Conservation (phyloP, 2,329 filamentous ascomycete genomes). For the Pseudogymnoascus sp. region DNA sequence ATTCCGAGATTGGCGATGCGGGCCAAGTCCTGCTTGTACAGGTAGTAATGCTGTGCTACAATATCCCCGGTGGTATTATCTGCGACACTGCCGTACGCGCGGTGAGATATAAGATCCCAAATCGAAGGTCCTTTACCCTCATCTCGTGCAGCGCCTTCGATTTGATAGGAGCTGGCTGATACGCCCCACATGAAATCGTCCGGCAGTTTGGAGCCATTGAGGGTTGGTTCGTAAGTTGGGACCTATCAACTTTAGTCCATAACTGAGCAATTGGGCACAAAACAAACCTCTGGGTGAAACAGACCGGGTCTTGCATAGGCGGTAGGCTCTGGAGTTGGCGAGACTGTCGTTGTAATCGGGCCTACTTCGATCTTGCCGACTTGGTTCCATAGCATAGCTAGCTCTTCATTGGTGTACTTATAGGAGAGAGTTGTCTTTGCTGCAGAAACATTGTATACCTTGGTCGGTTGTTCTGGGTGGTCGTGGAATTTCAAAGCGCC, state of each 20-base stretch:
- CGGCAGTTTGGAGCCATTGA: slow-evolving; percentile 32
- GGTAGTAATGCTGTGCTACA: slow-evolving; percentile 34
- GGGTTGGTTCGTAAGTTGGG: slow-evolving; percentile 19
- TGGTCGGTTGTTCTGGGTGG: slow-evolving; percentile 18
- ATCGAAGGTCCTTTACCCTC: slow-evolving; percentile 37
- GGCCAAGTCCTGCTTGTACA: slow-evolving; percentile 38
- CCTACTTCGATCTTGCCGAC: slow-evolving; percentile 37
- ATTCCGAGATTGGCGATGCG: slow-evolving; percentile 26
- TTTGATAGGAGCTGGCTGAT: slow-evolving; percentile 35
- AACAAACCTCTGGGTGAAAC: slow-evolving; percentile 37
- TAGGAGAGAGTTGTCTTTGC: slow-evolving; percentile 37
- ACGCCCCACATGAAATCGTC: slow-evolving; percentile 37
- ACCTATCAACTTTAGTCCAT: slow-evolving; percentile 8
- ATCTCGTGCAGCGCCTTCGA: slow-evolving; percentile 36
- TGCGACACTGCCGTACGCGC: slow-evolving; percentile 33
- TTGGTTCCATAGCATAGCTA: slow-evolving; percentile 39
- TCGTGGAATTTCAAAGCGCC: not conserved
- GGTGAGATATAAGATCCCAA: slow-evolving; percentile 38
- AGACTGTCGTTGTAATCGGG: slow-evolving; percentile 35
- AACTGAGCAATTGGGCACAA: slow-evolving; percentile 20
- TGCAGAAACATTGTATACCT: slow-evolving; percentile 34
- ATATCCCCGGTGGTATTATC: slow-evolving; percentile 37
- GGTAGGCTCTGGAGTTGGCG: slow-evolving; percentile 36
- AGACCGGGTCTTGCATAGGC: slow-evolving; percentile 32
- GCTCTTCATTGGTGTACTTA: slow-evolving; percentile 40